phyloP scores from a whole-genome alignment of 2,329 filamentous ascomycete genomes.

The Didymosphaeria variabile region DNA sequence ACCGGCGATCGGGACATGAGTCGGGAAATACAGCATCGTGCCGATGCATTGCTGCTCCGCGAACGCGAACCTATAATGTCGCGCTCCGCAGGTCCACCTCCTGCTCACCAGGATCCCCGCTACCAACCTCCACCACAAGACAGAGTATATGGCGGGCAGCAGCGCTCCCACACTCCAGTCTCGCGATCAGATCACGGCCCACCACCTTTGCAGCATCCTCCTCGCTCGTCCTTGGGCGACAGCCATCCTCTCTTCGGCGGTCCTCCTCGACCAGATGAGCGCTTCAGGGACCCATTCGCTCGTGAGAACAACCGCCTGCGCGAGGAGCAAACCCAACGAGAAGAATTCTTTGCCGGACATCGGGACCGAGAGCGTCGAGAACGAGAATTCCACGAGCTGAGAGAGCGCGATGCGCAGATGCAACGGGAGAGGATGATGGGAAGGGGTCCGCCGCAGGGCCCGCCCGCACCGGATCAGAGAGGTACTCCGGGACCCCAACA shows the following conservation, averaged over 20 bases:
- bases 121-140: slow-evolving; percentile 40
- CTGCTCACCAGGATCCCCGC: slow-evolving; percentile 39
- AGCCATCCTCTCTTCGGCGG: slow-evolving; percentile 33
- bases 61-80: slow-evolving; percentile 37
- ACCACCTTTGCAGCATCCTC: slow-evolving; percentile 43
- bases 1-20: slow-evolving; percentile 45
- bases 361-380: slow-evolving; percentile 10
- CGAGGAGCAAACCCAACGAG: slow-evolving; percentile 38
- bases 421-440: slow-evolving; percentile 11
- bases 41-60: slow-evolving; percentile 39
- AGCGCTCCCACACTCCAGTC: slow-evolving; percentile 47
- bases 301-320: slow-evolving; percentile 41
- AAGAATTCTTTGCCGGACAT: slow-evolving; percentile 10
- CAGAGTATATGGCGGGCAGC: slow-evolving; percentile 33
- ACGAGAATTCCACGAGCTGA: slow-evolving; percentile 5
- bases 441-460: slow-evolving; percentile 4
- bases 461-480: slow-evolving; percentile 5
- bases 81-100: slow-evolving; percentile 29
- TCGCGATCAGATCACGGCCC: slow-evolving; percentile 40
- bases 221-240: slow-evolving; percentile 40
- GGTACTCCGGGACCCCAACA: slow-evolving; percentile 4
- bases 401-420: slow-evolving; percentile 11
- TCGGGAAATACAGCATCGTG: slow-evolving; percentile 41
- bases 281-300: slow-evolving; percentile 34
- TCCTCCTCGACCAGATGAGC: slow-evolving; percentile 41